phyloP scores from a whole-genome alignment of 192 early-diverging fungal species.

The Nowakowskiella sp. region DNA sequence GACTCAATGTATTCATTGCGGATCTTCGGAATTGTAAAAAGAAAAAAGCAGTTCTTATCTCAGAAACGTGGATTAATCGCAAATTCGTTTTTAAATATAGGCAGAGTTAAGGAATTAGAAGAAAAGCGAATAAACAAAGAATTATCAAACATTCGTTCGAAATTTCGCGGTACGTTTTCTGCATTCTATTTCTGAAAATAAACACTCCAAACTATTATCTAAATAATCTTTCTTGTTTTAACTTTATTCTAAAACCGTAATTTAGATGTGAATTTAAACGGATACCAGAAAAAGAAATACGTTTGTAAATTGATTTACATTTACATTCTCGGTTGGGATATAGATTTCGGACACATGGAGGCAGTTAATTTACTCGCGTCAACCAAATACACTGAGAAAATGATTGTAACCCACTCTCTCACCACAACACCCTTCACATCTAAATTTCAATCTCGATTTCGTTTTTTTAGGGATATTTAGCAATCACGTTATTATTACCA shows the following conservation, averaged over 20 bases:
- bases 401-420: constrained; percentile 63
- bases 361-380: constrained; percentile 87
- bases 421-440: background rate
- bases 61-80: background rate
- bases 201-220: background rate
- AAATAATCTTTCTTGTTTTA: background rate
- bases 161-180: constrained; percentile 88
- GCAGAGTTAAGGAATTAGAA: constrained; percentile 91
- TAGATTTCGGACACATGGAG: constrained; percentile 97
- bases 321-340: constrained; percentile 97
- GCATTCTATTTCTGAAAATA: no score
- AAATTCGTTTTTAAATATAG: constrained; percentile 30
- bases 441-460: background rate
- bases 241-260: background rate
- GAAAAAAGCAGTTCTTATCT: background rate
- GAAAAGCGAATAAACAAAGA: constrained; percentile 99
- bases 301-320: constrained; percentile 99
- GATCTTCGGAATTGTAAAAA: constrained; percentile 95
- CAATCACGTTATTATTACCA: constrained; percentile 80
- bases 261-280: constrained; percentile 79
- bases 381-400: constrained; percentile 92
- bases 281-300: constrained; percentile 99
- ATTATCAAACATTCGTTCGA: constrained; percentile 95
- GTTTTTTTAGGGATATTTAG: constrained; percentile 83
- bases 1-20: constrained; percentile 91